Base-by-base conservation (phyloP, 305 asterid species). In the Striga hermonthica region DNA sequence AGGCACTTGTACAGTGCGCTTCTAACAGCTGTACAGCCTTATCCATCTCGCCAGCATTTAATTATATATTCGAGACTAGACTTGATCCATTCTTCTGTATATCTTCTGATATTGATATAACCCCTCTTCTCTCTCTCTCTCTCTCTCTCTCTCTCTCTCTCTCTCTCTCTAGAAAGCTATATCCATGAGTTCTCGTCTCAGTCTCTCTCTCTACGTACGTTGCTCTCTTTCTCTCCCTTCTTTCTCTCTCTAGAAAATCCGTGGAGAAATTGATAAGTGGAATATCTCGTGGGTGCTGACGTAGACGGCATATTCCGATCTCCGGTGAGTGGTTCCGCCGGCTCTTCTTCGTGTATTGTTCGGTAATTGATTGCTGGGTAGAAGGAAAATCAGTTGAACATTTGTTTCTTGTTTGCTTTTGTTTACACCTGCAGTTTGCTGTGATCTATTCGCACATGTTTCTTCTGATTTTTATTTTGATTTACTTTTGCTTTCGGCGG, bases 91-190 rank as follows among this genome's bases (percentile, higher is more conserved):
- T 39, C 31, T 22, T 22, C 53, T n/a, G 34, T 15, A 16, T 68
- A 16, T 68, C 67, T 69, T 60, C 55, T 45, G 34, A 39, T 45
- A 64, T 49, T 76, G 63, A 56, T 63, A 65, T 36, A n/a, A 36
- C 62, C 76, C 72, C 78, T 82, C 65, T 74, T 74, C 78, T 82
- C 65, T 57, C 72, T 45, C 66, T 44, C 60, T 67, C 45, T 80
- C 78, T 74, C 82, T 82, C 75, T 70, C 75, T 65, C 76, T 74
- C 78, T 82, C 65, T 57, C 72, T 45, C 66, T 44, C 60, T 67
- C 45, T 80, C 78, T 74, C 82, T 82, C 75, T 70, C 75, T 65
- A 11, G 10, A 68, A 60, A 58, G 71, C 67, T 53, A 58, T 59
- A 71, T 78, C 68, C 74, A 9, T 64, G 49, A 74, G 36, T 64